These are phyloP conservation scores for Fragaria iinumae DNA, from an alignment of 306 rosid species.

Conservation along the genomic window DNA sequence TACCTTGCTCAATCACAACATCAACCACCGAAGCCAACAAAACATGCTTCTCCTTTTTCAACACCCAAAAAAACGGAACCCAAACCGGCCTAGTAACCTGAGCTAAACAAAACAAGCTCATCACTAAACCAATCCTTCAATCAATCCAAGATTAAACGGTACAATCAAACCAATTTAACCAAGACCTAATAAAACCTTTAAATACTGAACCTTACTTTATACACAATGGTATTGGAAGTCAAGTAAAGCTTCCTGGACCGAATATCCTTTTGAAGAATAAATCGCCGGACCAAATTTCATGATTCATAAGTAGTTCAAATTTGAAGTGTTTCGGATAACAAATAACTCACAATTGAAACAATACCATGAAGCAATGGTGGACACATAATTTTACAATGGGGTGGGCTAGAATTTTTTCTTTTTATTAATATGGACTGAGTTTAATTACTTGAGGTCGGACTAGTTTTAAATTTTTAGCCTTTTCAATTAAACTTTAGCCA, in stretches of 20 bases:
- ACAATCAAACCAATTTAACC: neutral
- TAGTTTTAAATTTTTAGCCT: too few relatives aligned
- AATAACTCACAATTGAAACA: too few relatives aligned
- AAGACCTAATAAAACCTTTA: neutral
- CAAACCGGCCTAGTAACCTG: slow-evolving; percentile 83
- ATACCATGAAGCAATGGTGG: too few relatives aligned
- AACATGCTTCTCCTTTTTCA: slow-evolving; percentile 90
- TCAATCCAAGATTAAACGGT: neutral
- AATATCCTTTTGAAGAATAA: slow-evolving; percentile 62
- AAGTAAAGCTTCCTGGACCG: slow-evolving; percentile 70
- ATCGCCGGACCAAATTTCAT: slow-evolving; percentile 38
- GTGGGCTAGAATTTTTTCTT: too few relatives aligned
- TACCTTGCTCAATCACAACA: slow-evolving; percentile 92
- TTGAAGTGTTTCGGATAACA: too few relatives aligned
- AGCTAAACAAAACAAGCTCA: slow-evolving; percentile 29
- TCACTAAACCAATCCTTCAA: neutral
- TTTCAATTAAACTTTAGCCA: too few relatives aligned
- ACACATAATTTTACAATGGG: too few relatives aligned
- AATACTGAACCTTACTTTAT: slow-evolving; percentile 45
- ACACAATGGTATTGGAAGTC: slow-evolving; percentile 74
- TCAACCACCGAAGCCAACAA: slow-evolving; percentile 75
- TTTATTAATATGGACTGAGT: too few relatives aligned
- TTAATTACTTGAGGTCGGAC: too few relatives aligned
- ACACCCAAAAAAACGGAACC: slow-evolving; percentile 82
- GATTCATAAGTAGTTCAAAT: too few relatives aligned